These are phyloP conservation scores for Trichoderma gracile DNA, from an alignment of 2,329 filamentous ascomycete genomes.

Conservation along the genomic window DNA sequence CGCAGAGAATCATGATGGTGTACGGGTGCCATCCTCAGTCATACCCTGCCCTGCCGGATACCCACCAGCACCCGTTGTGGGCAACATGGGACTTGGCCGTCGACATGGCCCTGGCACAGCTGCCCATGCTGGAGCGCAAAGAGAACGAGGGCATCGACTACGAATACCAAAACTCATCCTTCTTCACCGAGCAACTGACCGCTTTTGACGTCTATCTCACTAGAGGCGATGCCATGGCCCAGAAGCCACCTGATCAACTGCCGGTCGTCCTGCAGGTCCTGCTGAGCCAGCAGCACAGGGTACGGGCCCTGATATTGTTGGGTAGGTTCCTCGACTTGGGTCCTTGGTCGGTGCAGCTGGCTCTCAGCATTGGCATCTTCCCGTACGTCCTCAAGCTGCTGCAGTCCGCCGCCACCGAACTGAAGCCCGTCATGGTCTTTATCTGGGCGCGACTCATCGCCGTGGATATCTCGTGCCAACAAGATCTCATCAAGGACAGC, in stretches of 20 bases:
- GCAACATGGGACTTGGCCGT: slow-evolving; percentile 97
- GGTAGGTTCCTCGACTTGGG: slow-evolving; percentile 93
- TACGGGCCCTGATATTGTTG: slow-evolving; percentile 85
- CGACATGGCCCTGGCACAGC: slow-evolving; percentile 87
- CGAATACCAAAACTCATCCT: slow-evolving; percentile 90
- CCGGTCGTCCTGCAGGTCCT: slow-evolving; percentile 95
- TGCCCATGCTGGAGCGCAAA: slow-evolving; percentile 80
- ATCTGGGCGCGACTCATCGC: slow-evolving; percentile 97
- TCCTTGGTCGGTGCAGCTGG: slow-evolving; percentile 97
- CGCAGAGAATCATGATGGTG: slow-evolving; percentile 92
- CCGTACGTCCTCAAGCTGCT: slow-evolving; percentile 97
- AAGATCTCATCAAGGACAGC: slow-evolving; percentile 92
- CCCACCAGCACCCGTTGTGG: slow-evolving; percentile 93
- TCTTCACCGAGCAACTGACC: slow-evolving; percentile 95
- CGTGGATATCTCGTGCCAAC: slow-evolving; percentile 90
- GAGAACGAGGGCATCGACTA: slow-evolving; percentile 75
- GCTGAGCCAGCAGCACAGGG: slow-evolving; percentile 89
- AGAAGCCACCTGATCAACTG: slow-evolving; percentile 88
- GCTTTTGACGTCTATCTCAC: slow-evolving; percentile 95
- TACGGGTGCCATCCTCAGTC: slow-evolving; percentile 96
- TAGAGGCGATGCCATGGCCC: slow-evolving; percentile 75
- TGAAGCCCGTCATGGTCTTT: slow-evolving; percentile 99
- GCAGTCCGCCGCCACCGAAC: slow-evolving; percentile 88
- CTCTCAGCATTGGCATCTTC: slow-evolving; percentile 96
- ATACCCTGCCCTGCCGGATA: slow-evolving; percentile 87